Conservation (phyloP, 495 filamentous ascomycete genomes). For the Apodospora peruviana region DNA sequence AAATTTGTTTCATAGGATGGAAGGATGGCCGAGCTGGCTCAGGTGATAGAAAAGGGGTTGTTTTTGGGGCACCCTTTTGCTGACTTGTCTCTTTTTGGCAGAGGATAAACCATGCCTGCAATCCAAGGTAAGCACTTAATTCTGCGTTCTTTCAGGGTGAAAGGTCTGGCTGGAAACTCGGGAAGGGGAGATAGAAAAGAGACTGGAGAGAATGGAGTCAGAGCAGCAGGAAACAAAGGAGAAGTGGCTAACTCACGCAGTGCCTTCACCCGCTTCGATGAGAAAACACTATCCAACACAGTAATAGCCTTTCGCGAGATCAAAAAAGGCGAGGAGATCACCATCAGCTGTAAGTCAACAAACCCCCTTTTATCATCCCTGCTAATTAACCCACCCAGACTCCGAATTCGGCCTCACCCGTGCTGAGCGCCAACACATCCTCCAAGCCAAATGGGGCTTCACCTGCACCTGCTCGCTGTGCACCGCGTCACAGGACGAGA, state of each 20-base stretch:
- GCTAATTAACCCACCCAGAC: slow-evolving; percentile 14
- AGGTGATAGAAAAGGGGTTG: no score
- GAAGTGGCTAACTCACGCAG: slow-evolving; percentile 7
- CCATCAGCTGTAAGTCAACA: slow-evolving; percentile 27
- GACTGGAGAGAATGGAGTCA: not conserved
- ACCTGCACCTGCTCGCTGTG: slow-evolving; percentile 30
- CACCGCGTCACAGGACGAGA: slow-evolving; percentile 12
- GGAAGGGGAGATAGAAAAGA: no score
- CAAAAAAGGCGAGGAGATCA: slow-evolving; percentile 27
- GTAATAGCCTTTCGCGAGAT: slow-evolving; percentile 30
- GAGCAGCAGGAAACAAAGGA: not conserved
- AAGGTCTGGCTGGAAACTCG: no score
- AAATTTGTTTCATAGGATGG: not conserved
- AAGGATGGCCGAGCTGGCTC: no score
- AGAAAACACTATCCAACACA: slow-evolving; percentile 9
- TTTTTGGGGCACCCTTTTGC: no score
- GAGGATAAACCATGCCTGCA: slow-evolving; percentile 27
- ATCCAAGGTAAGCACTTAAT: slow-evolving; percentile 22
- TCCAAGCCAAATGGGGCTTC: slow-evolving; percentile 31
- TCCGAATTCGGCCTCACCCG: slow-evolving; percentile 23
- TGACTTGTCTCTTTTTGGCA: no score
- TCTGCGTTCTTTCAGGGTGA: not conserved
- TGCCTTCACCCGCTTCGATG: slow-evolving; percentile 19
- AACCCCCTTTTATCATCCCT: not conserved
- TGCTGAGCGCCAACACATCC: slow-evolving; percentile 15